Base-by-base conservation (phyloP, 331 rosid species). In the Phaseolus coccineus region DNA sequence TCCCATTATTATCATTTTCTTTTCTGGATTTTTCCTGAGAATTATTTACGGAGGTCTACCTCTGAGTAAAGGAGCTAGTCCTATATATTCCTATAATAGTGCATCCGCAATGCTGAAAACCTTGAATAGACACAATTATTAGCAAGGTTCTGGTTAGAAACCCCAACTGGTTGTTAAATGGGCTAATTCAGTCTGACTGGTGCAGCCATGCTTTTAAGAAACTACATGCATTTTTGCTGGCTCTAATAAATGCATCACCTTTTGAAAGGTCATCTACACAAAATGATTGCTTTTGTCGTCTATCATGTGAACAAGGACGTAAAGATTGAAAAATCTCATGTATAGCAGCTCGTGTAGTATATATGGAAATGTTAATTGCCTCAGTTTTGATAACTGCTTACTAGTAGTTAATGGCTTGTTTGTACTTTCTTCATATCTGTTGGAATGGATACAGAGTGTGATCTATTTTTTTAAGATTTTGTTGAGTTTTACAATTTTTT, bases 401-500 rank as follows among this genome's bases (percentile, higher is more conserved):
- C 42, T 51, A 24, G 61, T 44, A 4, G 47, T 73, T 63, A 66
- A 77, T 63, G 52, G 71, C 25, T 25, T 25, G 22, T 75, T 58
- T 66, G 14, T 55, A 35, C 39, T 66, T 19, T 77, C 27, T 61
- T 51, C 47, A 6, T 73, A 47, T 79, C 69, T 69, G 76, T 74
- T 61, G 75, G 50, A 69, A 72, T 77, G 12, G 47, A 25, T 64
- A 6, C 39, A 42, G 9, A 62, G 42, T 7, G 13, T 25, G 53
- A 52, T 33, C 47, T 80, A 15, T 80, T 67, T 71, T 63, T 44
- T 25, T 52, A 35, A 75, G 24, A 12, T 75, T 82, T 44, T 69
- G 16, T 39, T 76, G 42, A 80, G 31, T 16, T 77, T n/a, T 69
- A 47, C 63, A 62, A 39, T 85, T 58, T 30, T 72, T 28, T 73